A percentile compares a stretch with the other conserved stretches of the same genome.
Conservation (phyloP, 2,329 filamentous ascomycete genomes). For the Blumeria graminis region DNA sequence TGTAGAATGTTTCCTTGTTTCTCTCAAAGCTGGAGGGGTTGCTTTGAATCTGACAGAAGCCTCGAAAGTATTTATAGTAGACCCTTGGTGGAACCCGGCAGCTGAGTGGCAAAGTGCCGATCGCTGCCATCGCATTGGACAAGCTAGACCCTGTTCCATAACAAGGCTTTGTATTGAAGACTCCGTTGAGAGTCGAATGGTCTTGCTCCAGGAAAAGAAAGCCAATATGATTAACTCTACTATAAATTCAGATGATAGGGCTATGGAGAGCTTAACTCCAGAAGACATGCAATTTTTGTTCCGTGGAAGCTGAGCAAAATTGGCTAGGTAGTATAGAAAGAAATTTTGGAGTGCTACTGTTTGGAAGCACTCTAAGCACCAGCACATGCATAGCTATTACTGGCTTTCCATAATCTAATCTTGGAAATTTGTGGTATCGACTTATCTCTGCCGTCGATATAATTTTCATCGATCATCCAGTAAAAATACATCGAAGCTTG, state of each 20-base stretch:
- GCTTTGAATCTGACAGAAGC: conserved; percentile 90
- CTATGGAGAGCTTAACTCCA: conserved; percentile 73
- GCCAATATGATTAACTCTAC: conserved; percentile 94
- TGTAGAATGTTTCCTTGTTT: conserved; percentile 89
- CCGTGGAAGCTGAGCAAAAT: conserved; percentile 32
- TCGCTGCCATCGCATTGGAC: conserved; percentile 80
- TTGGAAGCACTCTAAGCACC: too few species aligned
- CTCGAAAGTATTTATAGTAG: conserved; percentile 82
- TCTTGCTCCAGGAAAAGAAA: conserved; percentile 94
- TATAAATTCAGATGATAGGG: conserved; percentile 76
- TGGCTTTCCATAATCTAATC: too few species aligned
- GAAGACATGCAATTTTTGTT: conserved; percentile 96
- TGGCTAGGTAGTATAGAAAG: background rate
- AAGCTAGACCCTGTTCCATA: conserved; percentile 80
- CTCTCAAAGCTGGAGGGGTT: conserved; percentile 85
- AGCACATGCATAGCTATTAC: too few species aligned
- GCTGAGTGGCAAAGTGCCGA: conserved; percentile 97
- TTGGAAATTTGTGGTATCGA: too few species aligned
- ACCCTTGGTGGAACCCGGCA: conserved; percentile 99
- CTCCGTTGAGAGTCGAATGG: conserved; percentile 87
- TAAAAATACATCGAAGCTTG: too few species aligned
- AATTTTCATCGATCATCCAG: too few species aligned
- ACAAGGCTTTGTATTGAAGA: conserved; percentile 92
- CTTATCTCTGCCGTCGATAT: too few species aligned
- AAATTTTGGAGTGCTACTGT: too few species aligned